These are phyloP conservation scores for Neurospora pannonica DNA, from an alignment of 495 filamentous ascomycete genomes.

Conservation along the genomic window DNA sequence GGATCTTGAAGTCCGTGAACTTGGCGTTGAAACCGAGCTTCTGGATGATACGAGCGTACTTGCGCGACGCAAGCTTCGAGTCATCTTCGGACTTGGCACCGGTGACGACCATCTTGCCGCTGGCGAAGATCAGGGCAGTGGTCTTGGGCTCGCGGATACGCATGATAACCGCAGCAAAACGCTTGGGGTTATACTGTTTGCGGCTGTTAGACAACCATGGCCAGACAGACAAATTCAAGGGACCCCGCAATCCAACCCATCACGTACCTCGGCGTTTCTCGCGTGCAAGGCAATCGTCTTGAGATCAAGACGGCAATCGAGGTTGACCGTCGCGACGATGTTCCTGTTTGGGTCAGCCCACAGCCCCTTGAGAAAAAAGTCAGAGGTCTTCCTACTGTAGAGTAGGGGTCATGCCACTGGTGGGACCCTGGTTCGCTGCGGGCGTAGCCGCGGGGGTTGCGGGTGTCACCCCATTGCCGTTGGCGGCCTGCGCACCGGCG, in stretches of 20 bases:
- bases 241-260: constrained; percentile 10
- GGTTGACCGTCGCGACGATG: constrained; percentile 98
- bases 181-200: constrained; percentile 48
- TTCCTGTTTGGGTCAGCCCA: constrained; percentile 75
- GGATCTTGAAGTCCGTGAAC: constrained; percentile 99
- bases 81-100: constrained; percentile 98
- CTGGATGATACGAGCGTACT: constrained; percentile 98
- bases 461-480: constrained; percentile 82
- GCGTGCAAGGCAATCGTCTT: constrained; percentile 99
- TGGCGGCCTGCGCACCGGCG: constrained; percentile 45
- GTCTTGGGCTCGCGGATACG: constrained; percentile 99
- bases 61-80: constrained; percentile 90
- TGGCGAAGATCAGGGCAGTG: constrained; percentile 94
- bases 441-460: constrained; percentile 94
- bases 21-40: constrained; percentile 99
- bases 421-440: constrained; percentile 64
- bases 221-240: constrained; percentile 29
- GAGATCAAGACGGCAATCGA: constrained; percentile 93
- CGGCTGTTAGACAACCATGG: constrained; percentile 23
- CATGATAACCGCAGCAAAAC: constrained; percentile 99
- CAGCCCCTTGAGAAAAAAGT: constrained; percentile 15
- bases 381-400: constrained; percentile 81
- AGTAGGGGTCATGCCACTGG: constrained; percentile 83
- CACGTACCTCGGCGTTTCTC: constrained; percentile 73
- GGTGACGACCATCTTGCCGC: constrained; percentile 99